phyloP scores from a whole-genome alignment of 495 filamentous ascomycete genomes.

The Sabuloglossum arenarium region DNA sequence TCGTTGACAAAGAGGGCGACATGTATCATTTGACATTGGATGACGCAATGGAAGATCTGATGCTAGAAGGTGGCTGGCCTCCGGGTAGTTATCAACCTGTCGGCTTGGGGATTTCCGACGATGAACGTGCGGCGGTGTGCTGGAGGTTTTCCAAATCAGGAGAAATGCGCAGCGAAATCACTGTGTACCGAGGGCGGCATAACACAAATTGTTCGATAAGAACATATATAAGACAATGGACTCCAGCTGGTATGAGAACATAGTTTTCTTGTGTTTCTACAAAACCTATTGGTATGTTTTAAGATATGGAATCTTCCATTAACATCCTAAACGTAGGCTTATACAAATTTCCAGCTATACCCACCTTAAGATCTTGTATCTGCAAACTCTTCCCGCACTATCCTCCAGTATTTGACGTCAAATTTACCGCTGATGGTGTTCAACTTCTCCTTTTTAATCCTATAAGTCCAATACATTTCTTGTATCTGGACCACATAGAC shows the following conservation, averaged over 20 bases:
- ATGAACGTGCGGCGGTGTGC: background rate
- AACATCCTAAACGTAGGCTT: background rate
- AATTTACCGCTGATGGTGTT: background rate
- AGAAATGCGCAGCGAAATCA: background rate
- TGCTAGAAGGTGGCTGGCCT: background rate
- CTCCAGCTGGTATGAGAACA: too few relatives aligned
- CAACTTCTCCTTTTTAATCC: background rate
- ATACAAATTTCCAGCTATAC: background rate
- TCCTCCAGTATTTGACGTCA: background rate
- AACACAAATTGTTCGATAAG: background rate
- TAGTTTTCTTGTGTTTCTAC: too few relatives aligned
- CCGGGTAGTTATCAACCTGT: background rate
- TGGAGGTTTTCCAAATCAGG: background rate
- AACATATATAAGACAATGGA: too few relatives aligned
- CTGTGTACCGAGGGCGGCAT: background rate
- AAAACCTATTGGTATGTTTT: too few relatives aligned
- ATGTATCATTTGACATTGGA: background rate
- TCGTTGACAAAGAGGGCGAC: background rate
- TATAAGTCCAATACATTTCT: background rate
- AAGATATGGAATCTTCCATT: background rate
- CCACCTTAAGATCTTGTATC: background rate
- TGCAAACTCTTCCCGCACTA: background rate
- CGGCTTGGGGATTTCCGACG: background rate
- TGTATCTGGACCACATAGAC: background rate
- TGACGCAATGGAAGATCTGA: too few relatives aligned